Evolutionary conservation across 1,284 basidiomycete species (phyloP), one percentile per base, ranked within the genome.

Genomic region (Naganishia cerealis): DNA sequence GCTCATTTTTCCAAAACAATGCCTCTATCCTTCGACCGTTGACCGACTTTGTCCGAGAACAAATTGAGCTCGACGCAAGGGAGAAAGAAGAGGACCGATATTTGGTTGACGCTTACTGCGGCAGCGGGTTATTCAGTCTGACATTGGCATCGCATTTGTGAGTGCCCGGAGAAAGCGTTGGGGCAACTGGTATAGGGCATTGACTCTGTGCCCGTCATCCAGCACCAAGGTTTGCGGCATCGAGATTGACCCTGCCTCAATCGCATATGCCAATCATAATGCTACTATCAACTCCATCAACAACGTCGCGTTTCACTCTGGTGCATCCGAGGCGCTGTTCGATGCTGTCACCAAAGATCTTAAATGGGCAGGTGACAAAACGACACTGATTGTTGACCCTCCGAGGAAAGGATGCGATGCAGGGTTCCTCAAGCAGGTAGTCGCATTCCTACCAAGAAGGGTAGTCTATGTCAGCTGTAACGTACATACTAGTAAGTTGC

Each of bases 1-100:
- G 89, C 52, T 88, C 89, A 5, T 98, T 98, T 83, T 98, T 98
- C 85, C 95, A 99, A 79, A 98, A 98, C 84, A 99, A 99, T 84
- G 95, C 95, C 77, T 88, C 90, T 21, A 91, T 97, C 65, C 87
- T 99, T 18, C 84, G 88, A 9, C 87, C 90, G 0, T 85, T 99
- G 58, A 90, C 92, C 9, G 80, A 86, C 69, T 93, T 94, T 80
- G 91, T 96, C 67, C 85, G 86, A 66, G 84, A 88, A 50, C 87
- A 89, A 56, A 87, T 93, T 74, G 87, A 90, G 75, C 40, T 65
- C 40, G 48, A 48, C 65, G 55, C 67, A 48, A 70, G 62, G 52
- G 70, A 56, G 57, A 48, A 48, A 46, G 58, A 57, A 12, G 71
- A 73, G 1, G 87, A 89, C 1, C 91, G 90, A 0, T 91, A 93